phyloP scores from a whole-genome alignment of 768 basidiomycete genomes.

The Suillus americanus region DNA sequence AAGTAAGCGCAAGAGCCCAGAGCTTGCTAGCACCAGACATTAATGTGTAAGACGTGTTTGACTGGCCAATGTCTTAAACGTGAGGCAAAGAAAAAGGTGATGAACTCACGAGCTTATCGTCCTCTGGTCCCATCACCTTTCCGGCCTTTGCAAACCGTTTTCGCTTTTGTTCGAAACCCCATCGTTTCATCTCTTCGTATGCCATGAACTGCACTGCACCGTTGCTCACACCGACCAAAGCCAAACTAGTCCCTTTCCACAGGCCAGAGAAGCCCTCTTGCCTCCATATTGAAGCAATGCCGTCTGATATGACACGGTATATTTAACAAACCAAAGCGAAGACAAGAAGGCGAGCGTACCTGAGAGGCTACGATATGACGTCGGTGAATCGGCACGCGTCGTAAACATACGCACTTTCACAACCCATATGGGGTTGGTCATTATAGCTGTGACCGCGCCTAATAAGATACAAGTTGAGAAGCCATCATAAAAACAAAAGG shows the following conservation, averaged over 20 bases:
- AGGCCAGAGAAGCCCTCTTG: constrained; percentile 79
- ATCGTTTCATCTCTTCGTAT: constrained; percentile 93
- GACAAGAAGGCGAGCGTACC: constrained; percentile 39
- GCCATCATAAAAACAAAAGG: constrained; percentile 9
- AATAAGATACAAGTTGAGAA: constrained; percentile 16
- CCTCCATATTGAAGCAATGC: constrained; percentile 66
- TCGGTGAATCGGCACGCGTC: constrained; percentile 60
- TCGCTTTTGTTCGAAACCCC: constrained; percentile 81
- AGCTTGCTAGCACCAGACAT: constrained; percentile 94
- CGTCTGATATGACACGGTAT: constrained; percentile 44
- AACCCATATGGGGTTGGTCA: constrained; percentile 98
- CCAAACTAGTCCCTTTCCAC: constrained; percentile 85
- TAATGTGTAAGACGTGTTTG: constrained; percentile 85
- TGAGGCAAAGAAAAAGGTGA: neutral
- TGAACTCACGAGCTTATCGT: constrained; percentile 80
- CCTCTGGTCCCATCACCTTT: constrained; percentile 62
- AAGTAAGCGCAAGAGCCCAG: constrained; percentile 78
- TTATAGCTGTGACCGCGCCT: constrained; percentile 92
- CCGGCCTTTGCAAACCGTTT: constrained; percentile 61
- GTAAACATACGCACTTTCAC: constrained; percentile 98
- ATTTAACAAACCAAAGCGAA: neutral
- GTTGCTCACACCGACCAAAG: constrained; percentile 89
- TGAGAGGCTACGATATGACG: constrained; percentile 78
- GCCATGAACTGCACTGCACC: constrained; percentile 95
- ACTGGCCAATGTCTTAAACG: constrained; percentile 44